phyloP scores from a whole-genome alignment of 108 stramenopile species.

The Hondaea fermentalgiana region DNA sequence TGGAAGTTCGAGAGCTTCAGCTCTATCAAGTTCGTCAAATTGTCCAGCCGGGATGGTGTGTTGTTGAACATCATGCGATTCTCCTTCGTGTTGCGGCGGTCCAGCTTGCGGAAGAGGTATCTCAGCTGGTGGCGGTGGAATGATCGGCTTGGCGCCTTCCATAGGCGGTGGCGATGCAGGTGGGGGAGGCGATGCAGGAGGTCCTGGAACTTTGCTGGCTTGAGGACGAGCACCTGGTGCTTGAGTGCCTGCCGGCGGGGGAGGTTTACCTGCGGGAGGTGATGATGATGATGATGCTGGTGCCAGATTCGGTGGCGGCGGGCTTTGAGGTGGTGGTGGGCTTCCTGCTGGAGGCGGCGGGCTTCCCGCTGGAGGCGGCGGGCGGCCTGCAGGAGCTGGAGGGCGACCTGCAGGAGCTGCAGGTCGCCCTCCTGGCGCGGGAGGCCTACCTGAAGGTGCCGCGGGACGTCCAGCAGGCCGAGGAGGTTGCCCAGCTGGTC shows the following conservation, averaged over 20 bases:
- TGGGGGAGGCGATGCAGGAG: not conserved
- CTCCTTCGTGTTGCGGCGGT: no score
- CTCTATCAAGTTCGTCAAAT: not conserved
- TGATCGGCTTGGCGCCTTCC: not conserved
- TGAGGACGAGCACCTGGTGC: no score
- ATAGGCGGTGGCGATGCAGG: not conserved
- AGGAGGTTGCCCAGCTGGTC: not conserved
- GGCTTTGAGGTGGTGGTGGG: not conserved
- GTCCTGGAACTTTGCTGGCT: not conserved
- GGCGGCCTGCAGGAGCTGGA: not conserved
- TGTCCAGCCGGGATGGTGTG: no score
- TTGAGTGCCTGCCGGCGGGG: not conserved
- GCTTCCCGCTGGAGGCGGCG: not conserved
- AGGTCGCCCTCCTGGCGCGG: not conserved
- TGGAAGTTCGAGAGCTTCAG: not conserved
- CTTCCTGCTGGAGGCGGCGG: conserved; percentile 8
- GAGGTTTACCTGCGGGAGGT: not conserved
- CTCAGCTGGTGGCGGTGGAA: not conserved
- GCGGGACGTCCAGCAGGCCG: not conserved
- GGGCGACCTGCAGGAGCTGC: not conserved
- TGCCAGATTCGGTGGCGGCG: no score
- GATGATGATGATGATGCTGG: not conserved
- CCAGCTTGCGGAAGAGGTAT: not conserved
- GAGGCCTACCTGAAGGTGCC: not conserved
- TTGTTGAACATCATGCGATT: no score